phyloP scores from a whole-genome alignment of 2,329 filamentous ascomycete genomes.

The Lizonia empirigonia region DNA sequence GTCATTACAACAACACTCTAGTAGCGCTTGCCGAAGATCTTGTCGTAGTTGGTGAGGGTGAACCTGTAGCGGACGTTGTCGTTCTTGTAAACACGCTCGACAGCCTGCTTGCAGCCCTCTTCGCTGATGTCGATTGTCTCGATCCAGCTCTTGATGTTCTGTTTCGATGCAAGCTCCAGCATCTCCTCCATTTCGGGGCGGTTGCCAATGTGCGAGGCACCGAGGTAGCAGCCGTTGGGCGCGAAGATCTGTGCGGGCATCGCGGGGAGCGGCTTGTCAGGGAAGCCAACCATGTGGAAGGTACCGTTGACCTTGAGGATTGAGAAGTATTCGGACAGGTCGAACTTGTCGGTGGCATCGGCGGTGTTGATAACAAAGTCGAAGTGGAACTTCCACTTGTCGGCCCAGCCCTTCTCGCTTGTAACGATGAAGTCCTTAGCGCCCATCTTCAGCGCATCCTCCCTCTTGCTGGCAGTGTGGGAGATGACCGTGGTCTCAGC shows the following conservation, averaged over 20 bases:
- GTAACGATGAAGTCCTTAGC: slow-evolving; percentile 66
- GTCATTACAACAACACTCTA: slow-evolving; percentile 21
- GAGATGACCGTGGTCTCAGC: slow-evolving; percentile 68
- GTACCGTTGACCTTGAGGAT: slow-evolving; percentile 81
- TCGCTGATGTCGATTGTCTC: slow-evolving; percentile 74
- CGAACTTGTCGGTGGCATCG: slow-evolving; percentile 70
- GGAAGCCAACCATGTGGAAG: slow-evolving; percentile 81
- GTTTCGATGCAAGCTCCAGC: slow-evolving; percentile 57
- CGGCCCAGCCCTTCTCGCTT: slow-evolving; percentile 63
- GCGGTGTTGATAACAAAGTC: slow-evolving; percentile 80
- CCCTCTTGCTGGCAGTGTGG: slow-evolving; percentile 64
- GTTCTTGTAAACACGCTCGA: slow-evolving; percentile 68
- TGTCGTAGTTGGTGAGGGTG: slow-evolving; percentile 70
- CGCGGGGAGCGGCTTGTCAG: slow-evolving; percentile 73
- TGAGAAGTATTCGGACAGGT: slow-evolving; percentile 73
- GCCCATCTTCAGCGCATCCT: slow-evolving; percentile 63
- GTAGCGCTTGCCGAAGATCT: slow-evolving; percentile 63
- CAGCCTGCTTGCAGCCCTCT: slow-evolving; percentile 70
- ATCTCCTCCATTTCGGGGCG: slow-evolving; percentile 58
- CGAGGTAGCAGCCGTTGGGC: slow-evolving; percentile 67
- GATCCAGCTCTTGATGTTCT: slow-evolving; percentile 61
- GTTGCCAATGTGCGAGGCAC: slow-evolving; percentile 58
- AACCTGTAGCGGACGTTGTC: slow-evolving; percentile 76
- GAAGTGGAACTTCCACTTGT: slow-evolving; percentile 64
- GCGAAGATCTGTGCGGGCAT: slow-evolving; percentile 78